Evolutionary conservation across 2,329 filamentous ascomycete genomes (phyloP).

Genomic region (Pseudocercospora ulei): DNA sequence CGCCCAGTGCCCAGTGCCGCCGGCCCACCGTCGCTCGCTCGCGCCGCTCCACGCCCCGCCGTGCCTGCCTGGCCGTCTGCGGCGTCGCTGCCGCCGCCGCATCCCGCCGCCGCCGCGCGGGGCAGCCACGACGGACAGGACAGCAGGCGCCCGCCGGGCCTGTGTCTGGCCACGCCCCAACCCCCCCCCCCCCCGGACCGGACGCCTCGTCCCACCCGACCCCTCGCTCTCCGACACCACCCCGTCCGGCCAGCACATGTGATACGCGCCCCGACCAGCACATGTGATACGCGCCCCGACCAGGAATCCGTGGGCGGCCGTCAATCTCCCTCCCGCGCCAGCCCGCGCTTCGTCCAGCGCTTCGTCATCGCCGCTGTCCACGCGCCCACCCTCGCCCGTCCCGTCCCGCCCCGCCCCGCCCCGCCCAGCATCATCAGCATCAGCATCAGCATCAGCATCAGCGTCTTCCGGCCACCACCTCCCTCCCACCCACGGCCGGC

Average conservation of each 20-base stretch:
- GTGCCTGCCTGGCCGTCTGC: constrained; percentile 4
- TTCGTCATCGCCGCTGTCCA: constrained; percentile 4
- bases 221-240: constrained; percentile 4
- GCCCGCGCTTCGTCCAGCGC: constrained; percentile 5
- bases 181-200: too few relatives aligned
- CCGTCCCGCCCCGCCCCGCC: not conserved
- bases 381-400: not conserved
- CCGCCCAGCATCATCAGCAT: not conserved
- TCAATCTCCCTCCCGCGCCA: constrained; percentile 1
- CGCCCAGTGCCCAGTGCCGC: too few relatives aligned
- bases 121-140: too few relatives aligned
- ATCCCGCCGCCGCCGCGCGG: constrained; percentile 1
- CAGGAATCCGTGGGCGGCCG: constrained; percentile 5
- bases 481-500: too few relatives aligned
- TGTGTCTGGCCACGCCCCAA: not conserved
- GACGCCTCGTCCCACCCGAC: constrained; percentile 5
- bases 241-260: constrained; percentile 3
- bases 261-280: constrained; percentile 3
- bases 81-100: constrained; percentile 5
- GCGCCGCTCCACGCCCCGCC: not conserved
- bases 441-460: constrained; percentile 11
- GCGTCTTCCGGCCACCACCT: too few relatives aligned
- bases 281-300: constrained; percentile 7
- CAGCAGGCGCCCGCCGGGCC: not conserved
- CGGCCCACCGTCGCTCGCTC: not conserved